Evolutionary conservation across 495 filamentous ascomycete species (phyloP).

Genomic region (Neurospora discreta): DNA sequence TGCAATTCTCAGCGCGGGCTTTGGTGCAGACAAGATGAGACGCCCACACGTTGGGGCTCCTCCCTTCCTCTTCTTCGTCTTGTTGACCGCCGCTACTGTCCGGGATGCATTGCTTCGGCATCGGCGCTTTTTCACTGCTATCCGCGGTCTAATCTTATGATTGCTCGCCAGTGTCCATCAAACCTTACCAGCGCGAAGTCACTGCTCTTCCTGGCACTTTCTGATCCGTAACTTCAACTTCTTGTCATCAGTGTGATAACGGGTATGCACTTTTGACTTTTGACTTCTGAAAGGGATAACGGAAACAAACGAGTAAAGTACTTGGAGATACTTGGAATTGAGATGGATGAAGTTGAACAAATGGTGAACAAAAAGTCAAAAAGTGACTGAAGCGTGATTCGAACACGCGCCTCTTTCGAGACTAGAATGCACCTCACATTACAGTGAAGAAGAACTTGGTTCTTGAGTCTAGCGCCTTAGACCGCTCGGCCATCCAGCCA

Average conservation of each 20-base stretch:
- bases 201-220: background rate
- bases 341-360: background rate
- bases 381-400: background rate
- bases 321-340: background rate
- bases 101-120: background rate
- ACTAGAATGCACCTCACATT: background rate
- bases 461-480: constrained; percentile 2
- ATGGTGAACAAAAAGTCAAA: background rate
- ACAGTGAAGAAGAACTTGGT: constrained; percentile 1
- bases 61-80: background rate
- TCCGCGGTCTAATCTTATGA: background rate
- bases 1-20: background rate
- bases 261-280: background rate
- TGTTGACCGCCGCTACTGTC: background rate
- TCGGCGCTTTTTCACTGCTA: background rate
- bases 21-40: background rate
- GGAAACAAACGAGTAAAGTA: background rate
- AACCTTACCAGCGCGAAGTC: background rate
- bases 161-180: background rate
- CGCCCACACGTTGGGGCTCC: background rate
- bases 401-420: constrained; percentile 1
- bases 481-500: constrained; percentile 2
- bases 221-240: background rate
- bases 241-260: background rate
- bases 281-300: background rate